Evolutionary conservation across 345 rosid genomes (phyloP).

Genomic region (Acer yangbiense): DNA sequence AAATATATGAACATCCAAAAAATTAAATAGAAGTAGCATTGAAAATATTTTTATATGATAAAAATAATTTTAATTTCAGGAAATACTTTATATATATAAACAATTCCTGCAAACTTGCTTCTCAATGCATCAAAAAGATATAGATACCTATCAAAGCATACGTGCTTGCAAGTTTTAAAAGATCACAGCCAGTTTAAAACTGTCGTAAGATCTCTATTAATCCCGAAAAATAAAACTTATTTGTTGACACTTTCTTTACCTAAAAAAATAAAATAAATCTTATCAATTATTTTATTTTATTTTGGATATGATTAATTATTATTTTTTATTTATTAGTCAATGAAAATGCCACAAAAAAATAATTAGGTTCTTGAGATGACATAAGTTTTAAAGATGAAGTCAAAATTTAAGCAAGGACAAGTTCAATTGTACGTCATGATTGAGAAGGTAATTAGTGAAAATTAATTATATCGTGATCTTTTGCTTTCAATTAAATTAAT

Average conservation of each 20-base stretch:
- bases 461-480: constrained; percentile 16
- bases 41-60: not conserved
- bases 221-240: not conserved
- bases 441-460: constrained; percentile 15
- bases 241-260: constrained; percentile 3
- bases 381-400: constrained; percentile 13
- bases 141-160: not conserved
- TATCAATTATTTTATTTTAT: too few species aligned
- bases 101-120: not conserved
- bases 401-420: constrained; percentile 20
- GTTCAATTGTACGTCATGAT: constrained; percentile 21
- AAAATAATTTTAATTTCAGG: not conserved
- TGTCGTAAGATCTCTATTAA: too few species aligned
- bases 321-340: not conserved
- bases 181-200: not conserved
- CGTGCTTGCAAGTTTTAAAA: not conserved
- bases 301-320: not conserved
- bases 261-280: too few species aligned
- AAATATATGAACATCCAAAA: not conserved
- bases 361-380: not conserved
- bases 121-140: not conserved
- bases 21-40: not conserved
- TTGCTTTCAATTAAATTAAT: constrained; percentile 26
- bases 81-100: too few species aligned
- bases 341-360: not conserved